These are phyloP conservation scores for Aspergillus pseudoglaucus DNA, from an alignment of 2,329 filamentous ascomycete genomes.

Conservation along the genomic window DNA sequence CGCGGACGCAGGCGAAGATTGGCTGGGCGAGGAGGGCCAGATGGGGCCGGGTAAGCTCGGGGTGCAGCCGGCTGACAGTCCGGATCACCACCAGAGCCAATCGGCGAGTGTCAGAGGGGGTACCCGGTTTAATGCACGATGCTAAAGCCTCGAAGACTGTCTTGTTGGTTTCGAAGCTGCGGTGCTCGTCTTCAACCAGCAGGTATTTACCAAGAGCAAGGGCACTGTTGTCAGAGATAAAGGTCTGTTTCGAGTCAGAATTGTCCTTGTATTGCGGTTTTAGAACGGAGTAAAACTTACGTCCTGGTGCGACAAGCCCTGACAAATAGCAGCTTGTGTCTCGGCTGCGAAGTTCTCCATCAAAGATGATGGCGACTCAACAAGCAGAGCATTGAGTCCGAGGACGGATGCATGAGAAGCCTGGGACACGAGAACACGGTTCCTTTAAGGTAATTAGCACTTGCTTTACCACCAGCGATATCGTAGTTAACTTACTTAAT, in stretches of 20 bases:
- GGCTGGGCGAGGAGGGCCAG: conserved; percentile 71
- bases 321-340: conserved; percentile 66
- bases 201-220: conserved; percentile 88
- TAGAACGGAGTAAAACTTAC: conserved; percentile 45
- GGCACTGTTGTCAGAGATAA: conserved; percentile 80
- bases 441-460: conserved; percentile 46
- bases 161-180: conserved; percentile 68
- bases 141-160: conserved; percentile 74
- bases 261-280: not conserved
- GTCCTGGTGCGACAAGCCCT: conserved; percentile 70
- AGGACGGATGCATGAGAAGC: conserved; percentile 74
- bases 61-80: conserved; percentile 72
- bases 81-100: conserved; percentile 81
- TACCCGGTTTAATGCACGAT: conserved; percentile 67
- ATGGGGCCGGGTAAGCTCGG: conserved; percentile 75
- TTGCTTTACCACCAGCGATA: not conserved
- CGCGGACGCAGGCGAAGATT: conserved; percentile 83
- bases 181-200: conserved; percentile 54
- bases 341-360: conserved; percentile 65
- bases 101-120: conserved; percentile 74
- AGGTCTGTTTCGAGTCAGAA: conserved; percentile 49
- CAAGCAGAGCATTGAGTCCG: conserved; percentile 78
- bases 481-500: conserved; percentile 44
- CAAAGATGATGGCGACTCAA: conserved; percentile 69
- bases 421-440: conserved; percentile 70